A percentile compares a stretch with the other conserved stretches of the same genome.
Conservation (phyloP, 768 basidiomycete genomes). For the Pleurotus djamor region DNA sequence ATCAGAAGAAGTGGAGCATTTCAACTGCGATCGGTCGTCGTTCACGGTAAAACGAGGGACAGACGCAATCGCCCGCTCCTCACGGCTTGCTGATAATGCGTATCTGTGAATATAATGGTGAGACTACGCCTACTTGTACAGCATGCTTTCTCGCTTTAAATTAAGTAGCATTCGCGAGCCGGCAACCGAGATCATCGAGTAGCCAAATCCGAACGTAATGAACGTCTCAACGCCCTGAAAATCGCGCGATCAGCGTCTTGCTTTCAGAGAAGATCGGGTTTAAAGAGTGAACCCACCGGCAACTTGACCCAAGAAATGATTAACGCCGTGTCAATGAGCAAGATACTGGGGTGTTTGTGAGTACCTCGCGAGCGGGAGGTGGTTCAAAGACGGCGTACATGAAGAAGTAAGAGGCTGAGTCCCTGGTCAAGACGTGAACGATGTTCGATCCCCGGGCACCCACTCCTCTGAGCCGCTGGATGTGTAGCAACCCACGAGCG, state of each 20-base stretch:
- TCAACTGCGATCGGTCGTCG: no score
- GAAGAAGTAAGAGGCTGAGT: neutral
- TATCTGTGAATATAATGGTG: no score
- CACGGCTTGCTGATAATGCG: no score
- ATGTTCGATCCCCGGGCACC: neutral
- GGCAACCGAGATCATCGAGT: neutral
- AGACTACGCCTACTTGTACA: no score
- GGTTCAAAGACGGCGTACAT: neutral
- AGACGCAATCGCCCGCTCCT: no score
- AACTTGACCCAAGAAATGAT: neutral
- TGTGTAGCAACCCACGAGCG: neutral
- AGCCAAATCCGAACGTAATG: neutral
- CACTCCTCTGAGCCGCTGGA: neutral
- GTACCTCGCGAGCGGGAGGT: neutral
- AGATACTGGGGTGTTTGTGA: neutral
- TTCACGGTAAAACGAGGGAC: no score
- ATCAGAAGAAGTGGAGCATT: no score
- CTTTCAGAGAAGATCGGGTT: neutral
- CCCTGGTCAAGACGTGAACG: neutral
- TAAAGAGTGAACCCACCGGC: neutral
- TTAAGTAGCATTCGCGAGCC: conserved; percentile 1
- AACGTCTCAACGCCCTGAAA: neutral
- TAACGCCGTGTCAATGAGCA: neutral
- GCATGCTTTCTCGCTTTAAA: neutral
- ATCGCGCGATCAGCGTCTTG: neutral